A percentile compares a stretch with the other conserved stretches of the same genome.
These are phyloP conservation scores for Pholiota molesta DNA, from an alignment of 768 basidiomycete genomes.

Conservation along the genomic window DNA sequence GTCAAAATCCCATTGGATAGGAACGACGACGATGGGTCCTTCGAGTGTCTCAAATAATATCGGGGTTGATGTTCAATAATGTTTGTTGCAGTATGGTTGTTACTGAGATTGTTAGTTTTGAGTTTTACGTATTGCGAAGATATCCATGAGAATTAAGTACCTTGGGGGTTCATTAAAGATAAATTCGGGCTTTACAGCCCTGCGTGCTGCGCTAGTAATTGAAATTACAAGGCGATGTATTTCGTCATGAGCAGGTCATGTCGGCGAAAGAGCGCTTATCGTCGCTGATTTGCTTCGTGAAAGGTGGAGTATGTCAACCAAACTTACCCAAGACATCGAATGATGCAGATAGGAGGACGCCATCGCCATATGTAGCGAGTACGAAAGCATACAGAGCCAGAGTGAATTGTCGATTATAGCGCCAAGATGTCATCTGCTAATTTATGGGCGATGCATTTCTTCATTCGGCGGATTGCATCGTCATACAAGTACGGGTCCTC, in stretches of 20 bases:
- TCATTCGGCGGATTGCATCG: background rate
- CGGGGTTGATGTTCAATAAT: background rate
- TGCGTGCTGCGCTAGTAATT: background rate
- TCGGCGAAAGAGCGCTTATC: background rate
- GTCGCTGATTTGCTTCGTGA: background rate
- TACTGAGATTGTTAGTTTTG: background rate
- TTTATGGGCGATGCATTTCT: background rate
- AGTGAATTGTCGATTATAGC: background rate
- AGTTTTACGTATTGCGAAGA: background rate
- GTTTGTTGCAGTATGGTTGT: background rate
- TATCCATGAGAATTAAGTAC: constrained; percentile 1
- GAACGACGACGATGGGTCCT: background rate
- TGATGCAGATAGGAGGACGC: background rate
- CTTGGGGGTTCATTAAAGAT: background rate
- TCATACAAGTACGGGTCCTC: background rate
- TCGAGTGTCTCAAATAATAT: background rate
- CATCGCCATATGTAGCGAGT: background rate
- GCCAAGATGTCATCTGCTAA: background rate
- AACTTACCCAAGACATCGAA: background rate
- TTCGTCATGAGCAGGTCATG: constrained; percentile 1
- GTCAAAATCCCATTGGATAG: background rate
- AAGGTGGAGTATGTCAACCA: background rate
- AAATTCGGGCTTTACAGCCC: background rate
- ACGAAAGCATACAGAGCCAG: background rate
- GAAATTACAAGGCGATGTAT: background rate